phyloP scores from a whole-genome alignment of 1,139 yeast species.

The Taphrina pruni region DNA sequence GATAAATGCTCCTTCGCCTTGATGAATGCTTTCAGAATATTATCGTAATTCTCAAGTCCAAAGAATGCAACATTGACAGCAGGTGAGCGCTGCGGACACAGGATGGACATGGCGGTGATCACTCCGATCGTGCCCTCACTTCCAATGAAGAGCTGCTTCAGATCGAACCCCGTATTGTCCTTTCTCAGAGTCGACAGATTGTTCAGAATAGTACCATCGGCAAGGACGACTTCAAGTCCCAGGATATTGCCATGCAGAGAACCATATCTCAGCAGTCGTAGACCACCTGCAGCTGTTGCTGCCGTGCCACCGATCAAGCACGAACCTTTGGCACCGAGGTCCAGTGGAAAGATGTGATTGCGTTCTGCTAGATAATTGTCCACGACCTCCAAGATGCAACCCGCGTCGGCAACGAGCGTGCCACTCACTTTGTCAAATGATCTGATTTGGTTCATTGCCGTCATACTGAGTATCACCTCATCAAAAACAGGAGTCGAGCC shows the following conservation, averaged over 20 bases:
- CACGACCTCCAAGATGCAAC: slow-evolving; percentile 84
- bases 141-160: slow-evolving; percentile 90
- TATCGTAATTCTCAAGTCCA: slow-evolving; percentile 79
- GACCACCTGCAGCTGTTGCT: slow-evolving; percentile 96
- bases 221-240: slow-evolving; percentile 88
- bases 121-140: slow-evolving; percentile 91
- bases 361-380: slow-evolving; percentile 77
- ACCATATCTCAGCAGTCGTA: slow-evolving; percentile 85
- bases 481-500: slow-evolving; percentile 94
- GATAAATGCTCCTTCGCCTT: slow-evolving; percentile 78
- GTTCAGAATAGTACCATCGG: slow-evolving; percentile 82
- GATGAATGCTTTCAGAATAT: slow-evolving; percentile 80
- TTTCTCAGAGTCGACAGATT: slow-evolving; percentile 84
- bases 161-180: slow-evolving; percentile 88
- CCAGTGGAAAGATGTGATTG: slow-evolving; percentile 91
- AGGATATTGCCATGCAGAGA: slow-evolving; percentile 90
- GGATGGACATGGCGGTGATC: slow-evolving; percentile 84
- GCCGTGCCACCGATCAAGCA: slow-evolving; percentile 96
- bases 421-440: slow-evolving; percentile 84
- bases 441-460: slow-evolving; percentile 76
- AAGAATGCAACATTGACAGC: slow-evolving; percentile 87
- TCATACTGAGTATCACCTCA: slow-evolving; percentile 76
- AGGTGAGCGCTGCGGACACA: slow-evolving; percentile 91
- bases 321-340: slow-evolving; percentile 95
- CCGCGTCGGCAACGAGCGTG: slow-evolving; percentile 86